Base-by-base conservation (phyloP, 2,329 filamentous ascomycete species). In the Fusarium chlamydosporum region DNA sequence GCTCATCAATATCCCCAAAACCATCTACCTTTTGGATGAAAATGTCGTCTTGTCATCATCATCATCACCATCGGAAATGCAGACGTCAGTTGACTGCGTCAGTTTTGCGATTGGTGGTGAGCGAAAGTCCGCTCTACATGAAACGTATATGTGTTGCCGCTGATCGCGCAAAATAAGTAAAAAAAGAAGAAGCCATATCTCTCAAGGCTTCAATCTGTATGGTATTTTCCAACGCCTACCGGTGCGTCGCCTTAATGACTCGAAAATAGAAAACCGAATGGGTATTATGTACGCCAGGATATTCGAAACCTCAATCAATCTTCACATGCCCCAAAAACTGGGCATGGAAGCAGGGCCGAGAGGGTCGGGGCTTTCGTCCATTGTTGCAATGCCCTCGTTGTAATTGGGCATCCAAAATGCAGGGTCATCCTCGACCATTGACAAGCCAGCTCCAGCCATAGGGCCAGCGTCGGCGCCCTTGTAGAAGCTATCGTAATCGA, bases 401-500 rank as follows among this genome's bases (percentile, higher is more conserved):
- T 83, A 84, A 51, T 84, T 82, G 37, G 78, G 79, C 76, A 84
- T 80, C 83, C 84, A 86, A 56, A 84, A 82, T 4, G 80, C 79
- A 20, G 82, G 78, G 66, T 86, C 83, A 41, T 86, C 82, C 38
- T 89, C 86, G 11, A 86, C 80, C 67, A 85, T 79, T 8, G 83
- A 81, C 29, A 85, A 78, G 45, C 84, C 81, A 16, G 79, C 78
- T 26, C 76, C 78, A 40, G 79, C 75, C 65, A 82, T 74, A 8
- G 80, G 76, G 40, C 76, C 78, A 41, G 72, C 74, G 34, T 82
- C 79, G 1, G 80, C 79, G 53, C 83, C 83, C 71, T 85, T 85
- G 71, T 85, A 82, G 73, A 88, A 87, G 59, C 84, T 84, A 61
- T 87, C 83, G 67, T 87, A 84, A 71, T 88, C 86, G 59, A 88